A percentile compares a stretch with the other conserved stretches of the same genome.
These are phyloP conservation scores for Neotropicomus parvogracilis DNA, from an alignment of 1,284 basidiomycete species.

Conservation along the genomic window DNA sequence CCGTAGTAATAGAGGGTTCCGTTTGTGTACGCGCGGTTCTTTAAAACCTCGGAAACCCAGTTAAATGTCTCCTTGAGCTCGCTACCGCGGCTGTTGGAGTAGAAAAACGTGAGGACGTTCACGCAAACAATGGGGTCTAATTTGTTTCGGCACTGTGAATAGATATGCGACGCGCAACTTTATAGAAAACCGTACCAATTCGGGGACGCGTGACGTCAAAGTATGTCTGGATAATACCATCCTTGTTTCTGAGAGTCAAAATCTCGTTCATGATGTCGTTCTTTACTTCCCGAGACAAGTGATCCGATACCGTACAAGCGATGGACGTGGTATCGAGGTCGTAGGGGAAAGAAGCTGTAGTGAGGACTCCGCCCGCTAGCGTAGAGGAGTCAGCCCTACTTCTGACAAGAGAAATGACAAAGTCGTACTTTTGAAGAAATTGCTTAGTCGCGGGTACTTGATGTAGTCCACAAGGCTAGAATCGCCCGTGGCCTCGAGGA, in stretches of 20 bases:
- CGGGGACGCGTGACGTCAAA: slow-evolving; percentile 20
- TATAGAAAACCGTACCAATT: slow-evolving; percentile 14
- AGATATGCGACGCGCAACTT: background rate
- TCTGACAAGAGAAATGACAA: background rate
- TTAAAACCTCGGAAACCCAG: slow-evolving; percentile 22
- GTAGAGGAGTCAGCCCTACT: background rate
- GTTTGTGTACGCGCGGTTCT: slow-evolving; percentile 22
- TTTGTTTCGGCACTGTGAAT: background rate
- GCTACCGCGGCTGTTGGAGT: slow-evolving; percentile 20
- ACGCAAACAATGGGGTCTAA: slow-evolving; percentile 22
- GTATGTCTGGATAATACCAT: slow-evolving; percentile 22
- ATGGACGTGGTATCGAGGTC: slow-evolving; percentile 25
- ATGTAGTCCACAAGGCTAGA: slow-evolving; percentile 20
- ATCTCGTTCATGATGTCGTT: slow-evolving; percentile 27
- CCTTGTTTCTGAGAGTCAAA: slow-evolving; percentile 16
- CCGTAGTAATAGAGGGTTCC: slow-evolving; percentile 23
- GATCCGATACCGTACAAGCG: slow-evolving; percentile 18
- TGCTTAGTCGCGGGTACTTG: slow-evolving; percentile 21
- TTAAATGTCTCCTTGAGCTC: slow-evolving; percentile 22
- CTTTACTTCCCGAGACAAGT: slow-evolving; percentile 17
- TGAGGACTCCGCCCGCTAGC: slow-evolving; percentile 11
- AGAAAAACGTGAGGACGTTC: slow-evolving; percentile 24
- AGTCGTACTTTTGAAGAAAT: slow-evolving; percentile 20
- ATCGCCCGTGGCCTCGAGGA: slow-evolving; percentile 20
- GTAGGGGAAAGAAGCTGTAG: slow-evolving; percentile 10